Percentiles rank a stretch among this genome's conserved stretches.
Conservation (phyloP, 768 basidiomycete species). For the Trametes punicea region DNA sequence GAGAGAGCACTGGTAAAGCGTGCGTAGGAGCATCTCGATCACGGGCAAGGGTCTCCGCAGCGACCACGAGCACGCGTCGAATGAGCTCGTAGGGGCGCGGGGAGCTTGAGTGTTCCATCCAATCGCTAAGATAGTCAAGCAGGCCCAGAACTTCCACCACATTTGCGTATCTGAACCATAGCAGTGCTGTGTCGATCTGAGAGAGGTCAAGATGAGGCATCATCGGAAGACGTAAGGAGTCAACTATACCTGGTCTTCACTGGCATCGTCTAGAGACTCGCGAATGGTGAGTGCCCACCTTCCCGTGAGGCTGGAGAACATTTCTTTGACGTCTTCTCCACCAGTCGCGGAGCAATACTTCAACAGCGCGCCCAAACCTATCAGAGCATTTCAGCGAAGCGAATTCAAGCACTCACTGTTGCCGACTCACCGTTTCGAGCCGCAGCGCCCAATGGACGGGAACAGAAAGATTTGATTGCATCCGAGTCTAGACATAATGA, state of each 20-base stretch:
- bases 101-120: constrained; percentile 10
- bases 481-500: constrained; percentile 5
- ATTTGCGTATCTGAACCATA: constrained; percentile 60
- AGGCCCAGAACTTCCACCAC: constrained; percentile 39
- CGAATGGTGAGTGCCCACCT: constrained; percentile 2
- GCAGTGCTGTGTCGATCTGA: constrained; percentile 19
- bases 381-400: neutral
- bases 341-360: neutral
- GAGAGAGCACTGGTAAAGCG: constrained; percentile 27
- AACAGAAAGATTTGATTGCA: neutral
- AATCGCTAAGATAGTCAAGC: constrained; percentile 38
- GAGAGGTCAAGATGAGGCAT: neutral
- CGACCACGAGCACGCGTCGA: constrained; percentile 33
- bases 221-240: neutral
- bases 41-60: neutral
- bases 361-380: constrained; percentile 1
- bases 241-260: constrained; percentile 8
- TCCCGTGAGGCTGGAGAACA: neutral
- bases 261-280: neutral
- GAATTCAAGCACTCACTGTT: neutral
- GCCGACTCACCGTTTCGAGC: neutral
- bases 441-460: neutral
- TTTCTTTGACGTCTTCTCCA: neutral
- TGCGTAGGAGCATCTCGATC: constrained; percentile 20
- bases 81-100: constrained; percentile 27